Evolutionary conservation across 495 filamentous ascomycete species (phyloP).

Genomic region (Oidiodendron maius): DNA sequence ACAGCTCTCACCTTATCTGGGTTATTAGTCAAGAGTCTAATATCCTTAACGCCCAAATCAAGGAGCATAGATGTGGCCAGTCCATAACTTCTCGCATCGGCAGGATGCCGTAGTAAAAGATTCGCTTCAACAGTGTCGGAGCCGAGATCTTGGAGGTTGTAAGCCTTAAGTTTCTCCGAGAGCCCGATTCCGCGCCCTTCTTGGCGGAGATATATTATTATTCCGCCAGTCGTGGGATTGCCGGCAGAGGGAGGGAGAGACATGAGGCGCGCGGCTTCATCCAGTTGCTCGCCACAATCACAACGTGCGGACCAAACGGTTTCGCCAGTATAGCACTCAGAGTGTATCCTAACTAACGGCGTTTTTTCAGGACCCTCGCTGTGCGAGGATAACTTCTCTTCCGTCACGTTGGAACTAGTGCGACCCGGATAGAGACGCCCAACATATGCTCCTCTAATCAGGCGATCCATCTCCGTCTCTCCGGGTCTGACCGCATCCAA

Average conservation of each 20-base stretch:
- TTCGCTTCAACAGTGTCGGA: slow-evolving; percentile 97
- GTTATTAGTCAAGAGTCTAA: slow-evolving; percentile 92
- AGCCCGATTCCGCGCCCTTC: slow-evolving; percentile 95
- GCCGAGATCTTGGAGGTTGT: slow-evolving; percentile 93
- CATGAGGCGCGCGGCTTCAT: slow-evolving; percentile 94
- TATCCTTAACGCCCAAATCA: slow-evolving; percentile 74
- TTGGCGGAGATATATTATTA: slow-evolving; percentile 92
- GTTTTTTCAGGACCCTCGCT: slow-evolving; percentile 3
- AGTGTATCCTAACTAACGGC: slow-evolving; percentile 90
- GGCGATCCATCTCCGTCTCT: slow-evolving; percentile 92
- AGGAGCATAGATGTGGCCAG: slow-evolving; percentile 89
- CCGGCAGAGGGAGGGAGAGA: slow-evolving; percentile 58
- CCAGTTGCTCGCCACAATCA: slow-evolving; percentile 95
- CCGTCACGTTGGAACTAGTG: slow-evolving; percentile 50
- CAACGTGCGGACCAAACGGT: slow-evolving; percentile 96
- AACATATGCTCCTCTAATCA: slow-evolving; percentile 90
- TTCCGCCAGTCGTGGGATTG: slow-evolving; percentile 50
- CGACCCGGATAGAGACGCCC: slow-evolving; percentile 84
- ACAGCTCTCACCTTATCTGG: slow-evolving; percentile 94
- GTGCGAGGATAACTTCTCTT: neutral
- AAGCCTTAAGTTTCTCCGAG: slow-evolving; percentile 93
- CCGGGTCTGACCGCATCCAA: slow-evolving; percentile 76
- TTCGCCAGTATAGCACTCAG: slow-evolving; percentile 97
- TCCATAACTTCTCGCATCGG: slow-evolving; percentile 90
- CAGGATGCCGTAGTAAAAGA: slow-evolving; percentile 82